Evolutionary conservation across 345 rosid species (phyloP).

Genomic region (Brassica napus): Da-Ae NC_063436.1:17397001-17397500

Average conservation of each 20-base stretch:
- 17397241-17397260: neutral
- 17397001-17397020: neutral
- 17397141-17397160: neutral
- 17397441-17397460: neutral
- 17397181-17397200: constrained; percentile 1
- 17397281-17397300: neutral
- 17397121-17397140: neutral
- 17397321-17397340: neutral
- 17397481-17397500: neutral
- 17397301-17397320: neutral
- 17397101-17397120: neutral
- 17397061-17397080: neutral
- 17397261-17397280: neutral
- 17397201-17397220: neutral
- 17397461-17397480: neutral
- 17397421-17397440: neutral
- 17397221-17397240: neutral
- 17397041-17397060: neutral
- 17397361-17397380: neutral
- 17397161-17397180: neutral
- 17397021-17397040: neutral
- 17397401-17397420: neutral
- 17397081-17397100: neutral
- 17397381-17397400: neutral
- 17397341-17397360: neutral